phyloP scores from a whole-genome alignment of 2,329 filamentous ascomycete species.

The Sclerotinia borealis region DNA sequence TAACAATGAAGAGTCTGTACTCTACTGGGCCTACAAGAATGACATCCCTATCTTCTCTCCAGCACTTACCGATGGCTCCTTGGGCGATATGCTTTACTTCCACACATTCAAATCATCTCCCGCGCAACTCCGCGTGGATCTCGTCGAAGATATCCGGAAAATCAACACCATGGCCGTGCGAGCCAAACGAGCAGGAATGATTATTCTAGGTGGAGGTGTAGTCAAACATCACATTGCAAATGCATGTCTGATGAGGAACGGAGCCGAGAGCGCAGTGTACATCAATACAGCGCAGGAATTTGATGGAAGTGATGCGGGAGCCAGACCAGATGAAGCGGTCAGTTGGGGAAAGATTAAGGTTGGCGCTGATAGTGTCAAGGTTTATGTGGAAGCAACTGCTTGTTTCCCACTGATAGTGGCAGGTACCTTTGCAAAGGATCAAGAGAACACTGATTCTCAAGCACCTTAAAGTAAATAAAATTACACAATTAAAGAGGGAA shows the following conservation, averaged over 20 bases:
- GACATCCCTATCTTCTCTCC: constrained; percentile 96
- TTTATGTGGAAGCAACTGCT: constrained; percentile 60
- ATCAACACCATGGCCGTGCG: constrained; percentile 90
- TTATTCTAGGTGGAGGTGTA: constrained; percentile 89
- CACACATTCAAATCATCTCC: constrained; percentile 91
- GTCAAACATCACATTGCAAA: constrained; percentile 99
- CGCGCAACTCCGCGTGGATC: constrained; percentile 74
- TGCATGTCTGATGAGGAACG: constrained; percentile 94
- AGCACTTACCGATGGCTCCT: constrained; percentile 85
- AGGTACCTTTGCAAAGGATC: constrained; percentile 55
- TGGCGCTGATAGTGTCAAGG: constrained; percentile 84
- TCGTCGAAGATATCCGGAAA: constrained; percentile 85
- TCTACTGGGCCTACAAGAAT: constrained; percentile 95
- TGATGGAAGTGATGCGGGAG: constrained; percentile 93
- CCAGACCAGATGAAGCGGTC: constrained; percentile 90
- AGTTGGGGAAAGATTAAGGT: constrained; percentile 98
- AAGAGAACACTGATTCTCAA: neutral
- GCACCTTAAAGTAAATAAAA: too few species aligned
- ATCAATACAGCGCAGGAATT: constrained; percentile 98
- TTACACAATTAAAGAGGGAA: neutral
- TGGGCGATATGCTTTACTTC: constrained; percentile 98
- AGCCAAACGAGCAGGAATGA: constrained; percentile 86
- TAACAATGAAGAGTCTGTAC: constrained; percentile 83
- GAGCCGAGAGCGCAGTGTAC: constrained; percentile 93
- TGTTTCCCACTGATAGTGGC: constrained; percentile 63